phyloP scores from a whole-genome alignment of 352 stramenopile species.

The Peronosclerospora sorghi region DNA sequence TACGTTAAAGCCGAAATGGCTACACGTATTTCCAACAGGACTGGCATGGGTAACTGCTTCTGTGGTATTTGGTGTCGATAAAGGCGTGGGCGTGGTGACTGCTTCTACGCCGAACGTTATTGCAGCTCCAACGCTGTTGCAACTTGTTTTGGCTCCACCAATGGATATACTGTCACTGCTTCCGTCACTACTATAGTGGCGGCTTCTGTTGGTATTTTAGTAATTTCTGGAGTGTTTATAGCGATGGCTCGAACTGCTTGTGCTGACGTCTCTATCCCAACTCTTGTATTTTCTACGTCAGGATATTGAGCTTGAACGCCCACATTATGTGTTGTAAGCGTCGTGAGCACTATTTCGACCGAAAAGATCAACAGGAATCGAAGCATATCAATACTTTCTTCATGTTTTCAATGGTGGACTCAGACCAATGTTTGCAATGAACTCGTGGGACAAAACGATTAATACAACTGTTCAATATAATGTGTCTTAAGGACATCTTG shows the following conservation, averaged over 20 bases:
- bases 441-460: slow-evolving; percentile 6
- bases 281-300: neutral
- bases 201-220: neutral
- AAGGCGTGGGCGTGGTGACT: neutral
- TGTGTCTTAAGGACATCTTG: too few species aligned
- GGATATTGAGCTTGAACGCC: slow-evolving; percentile 10
- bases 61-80: slow-evolving; percentile 1
- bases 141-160: too few species aligned
- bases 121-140: too few species aligned
- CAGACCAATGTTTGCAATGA: neutral
- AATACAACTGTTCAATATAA: too few species aligned
- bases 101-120: slow-evolving; percentile 2
- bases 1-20: too few species aligned
- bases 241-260: slow-evolving; percentile 1
- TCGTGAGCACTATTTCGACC: slow-evolving; percentile 2
- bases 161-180: neutral
- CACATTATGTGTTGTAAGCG: slow-evolving; percentile 4
- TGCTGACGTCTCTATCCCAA: neutral
- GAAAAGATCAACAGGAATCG: slow-evolving; percentile 7
- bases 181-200: slow-evolving; percentile 7
- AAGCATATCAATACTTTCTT: slow-evolving; percentile 9
- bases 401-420: neutral
- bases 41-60: neutral
- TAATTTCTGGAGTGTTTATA: neutral
- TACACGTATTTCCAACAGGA: too few species aligned